Conservation (phyloP, 2,329 filamentous ascomycete genomes). For the Blastomyces parvus region DNA sequence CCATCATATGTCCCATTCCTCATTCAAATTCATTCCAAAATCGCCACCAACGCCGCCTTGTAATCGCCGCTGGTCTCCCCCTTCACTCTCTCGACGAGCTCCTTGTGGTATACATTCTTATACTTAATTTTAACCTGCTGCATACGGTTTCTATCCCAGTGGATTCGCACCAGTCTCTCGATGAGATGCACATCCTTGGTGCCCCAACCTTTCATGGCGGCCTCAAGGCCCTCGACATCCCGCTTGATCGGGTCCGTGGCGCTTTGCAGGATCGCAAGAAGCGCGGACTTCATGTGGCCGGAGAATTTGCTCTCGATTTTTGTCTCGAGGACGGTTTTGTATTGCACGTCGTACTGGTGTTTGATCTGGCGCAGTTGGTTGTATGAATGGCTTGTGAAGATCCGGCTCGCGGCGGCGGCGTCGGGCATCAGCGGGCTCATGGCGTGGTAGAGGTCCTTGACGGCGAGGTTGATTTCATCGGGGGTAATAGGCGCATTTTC, state of each 20-base stretch:
- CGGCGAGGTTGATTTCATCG: conserved; percentile 64
- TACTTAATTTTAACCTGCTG: conserved; percentile 72
- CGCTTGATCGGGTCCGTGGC: conserved; percentile 74
- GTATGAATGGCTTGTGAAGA: conserved; percentile 66
- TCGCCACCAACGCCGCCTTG: conserved; percentile 62
- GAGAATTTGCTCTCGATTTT: conserved; percentile 76
- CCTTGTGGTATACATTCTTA: conserved; percentile 57
- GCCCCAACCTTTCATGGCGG: conserved; percentile 74
- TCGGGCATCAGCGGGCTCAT: conserved; percentile 56
- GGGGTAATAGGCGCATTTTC: conserved; percentile 66
- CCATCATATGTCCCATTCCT: too few relatives aligned
- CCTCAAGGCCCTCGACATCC: conserved; percentile 73
- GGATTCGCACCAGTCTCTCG: conserved; percentile 64
- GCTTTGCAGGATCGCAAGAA: conserved; percentile 67
- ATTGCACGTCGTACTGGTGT: conserved; percentile 63
- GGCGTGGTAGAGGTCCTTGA: conserved; percentile 64
- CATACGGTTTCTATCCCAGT: conserved; percentile 72
- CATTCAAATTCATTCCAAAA: conserved; percentile 34
- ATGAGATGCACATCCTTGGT: conserved; percentile 79
- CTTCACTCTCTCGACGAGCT: conserved; percentile 59
- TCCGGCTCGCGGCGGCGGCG: conserved; percentile 65
- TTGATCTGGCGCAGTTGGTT: conserved; percentile 75
- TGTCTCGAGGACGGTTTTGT: conserved; percentile 58
- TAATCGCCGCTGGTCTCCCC: conserved; percentile 84
- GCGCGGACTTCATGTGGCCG: conserved; percentile 81